Percentiles rank a stretch among this genome's conserved stretches.
phyloP scores from a whole-genome alignment of 805 yeast genomes.

The Wickerhamiella azymoides region DNA sequence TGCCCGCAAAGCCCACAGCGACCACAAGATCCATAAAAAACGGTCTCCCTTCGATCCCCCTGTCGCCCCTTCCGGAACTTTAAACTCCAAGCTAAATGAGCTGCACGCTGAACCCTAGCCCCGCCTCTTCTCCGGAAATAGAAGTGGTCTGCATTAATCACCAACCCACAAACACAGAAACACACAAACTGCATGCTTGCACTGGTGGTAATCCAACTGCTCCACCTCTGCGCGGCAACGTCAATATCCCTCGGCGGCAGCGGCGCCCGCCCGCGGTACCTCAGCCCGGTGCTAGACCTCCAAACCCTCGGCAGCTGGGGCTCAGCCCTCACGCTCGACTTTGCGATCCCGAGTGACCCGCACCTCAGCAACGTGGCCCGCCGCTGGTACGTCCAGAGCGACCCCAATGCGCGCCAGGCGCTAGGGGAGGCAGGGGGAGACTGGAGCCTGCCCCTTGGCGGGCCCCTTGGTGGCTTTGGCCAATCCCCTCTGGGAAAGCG shows the following conservation, averaged over 20 bases:
- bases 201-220: not conserved
- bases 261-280: not conserved
- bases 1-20: too few relatives aligned
- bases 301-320: not conserved
- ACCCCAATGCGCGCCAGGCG: slow-evolving; percentile 16
- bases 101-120: too few relatives aligned
- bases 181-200: not conserved
- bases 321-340: slow-evolving; percentile 11
- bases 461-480: too few relatives aligned
- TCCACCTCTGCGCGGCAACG: not conserved
- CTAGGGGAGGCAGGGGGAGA: not conserved
- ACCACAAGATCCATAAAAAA: too few relatives aligned
- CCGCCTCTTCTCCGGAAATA: too few relatives aligned
- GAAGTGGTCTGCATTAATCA: too few relatives aligned
- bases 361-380: slow-evolving; percentile 17
- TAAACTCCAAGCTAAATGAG: too few relatives aligned
- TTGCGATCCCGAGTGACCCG: slow-evolving; percentile 15
- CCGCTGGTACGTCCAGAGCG: slow-evolving; percentile 21
- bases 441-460: too few relatives aligned
- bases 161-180: too few relatives aligned
- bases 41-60: too few relatives aligned
- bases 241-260: slow-evolving; percentile 1
- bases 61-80: too few relatives aligned
- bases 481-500: not conserved
- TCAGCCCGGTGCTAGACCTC: slow-evolving; percentile 1